Evolutionary conservation across 2,329 filamentous ascomycete genomes (phyloP).

Genomic region (Cryphonectria nitschkei): DNA sequence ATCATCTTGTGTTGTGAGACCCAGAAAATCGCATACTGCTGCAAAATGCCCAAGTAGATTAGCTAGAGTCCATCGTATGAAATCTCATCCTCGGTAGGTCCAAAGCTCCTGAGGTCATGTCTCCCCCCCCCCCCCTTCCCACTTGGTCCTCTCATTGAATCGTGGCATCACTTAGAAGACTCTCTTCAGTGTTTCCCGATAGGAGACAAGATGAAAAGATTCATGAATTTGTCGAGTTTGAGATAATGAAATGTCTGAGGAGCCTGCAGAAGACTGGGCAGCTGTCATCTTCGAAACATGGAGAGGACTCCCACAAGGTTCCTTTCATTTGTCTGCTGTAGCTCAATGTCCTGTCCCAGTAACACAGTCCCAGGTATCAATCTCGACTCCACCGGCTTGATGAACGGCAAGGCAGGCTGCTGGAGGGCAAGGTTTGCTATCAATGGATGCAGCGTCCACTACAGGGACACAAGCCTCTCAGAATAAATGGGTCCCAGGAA

Average conservation of each 20-base stretch:
- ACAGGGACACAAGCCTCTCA: not conserved
- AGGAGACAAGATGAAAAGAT: too few relatives aligned
- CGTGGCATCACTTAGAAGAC: not conserved
- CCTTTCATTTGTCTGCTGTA: constrained; percentile 22
- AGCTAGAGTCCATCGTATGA: not conserved
- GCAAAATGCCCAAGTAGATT: not conserved
- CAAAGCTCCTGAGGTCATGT: not conserved
- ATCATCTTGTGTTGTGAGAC: constrained; percentile 18
- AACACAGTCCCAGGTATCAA: constrained; percentile 22
- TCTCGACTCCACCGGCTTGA: not conserved
- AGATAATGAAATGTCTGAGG: not conserved
- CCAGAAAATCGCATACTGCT: constrained; percentile 11
- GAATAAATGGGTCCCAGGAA: not conserved
- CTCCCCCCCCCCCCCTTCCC: not conserved
- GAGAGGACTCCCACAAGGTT: constrained; percentile 10
- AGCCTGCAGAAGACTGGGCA: not conserved
- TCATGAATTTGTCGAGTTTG: not conserved
- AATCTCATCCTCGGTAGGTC: not conserved
- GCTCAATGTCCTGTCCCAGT: constrained; percentile 12
- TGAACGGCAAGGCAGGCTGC: not conserved
- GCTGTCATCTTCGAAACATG: not conserved
- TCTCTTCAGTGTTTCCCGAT: not conserved
- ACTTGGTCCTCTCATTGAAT: not conserved
- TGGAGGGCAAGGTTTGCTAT: not conserved
- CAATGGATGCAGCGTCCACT: not conserved